Percentiles rank a stretch among this genome's conserved stretches.
phyloP scores from a whole-genome alignment of 2,329 filamentous ascomycete species.

The Pseudocercospora macadamiae region DNA sequence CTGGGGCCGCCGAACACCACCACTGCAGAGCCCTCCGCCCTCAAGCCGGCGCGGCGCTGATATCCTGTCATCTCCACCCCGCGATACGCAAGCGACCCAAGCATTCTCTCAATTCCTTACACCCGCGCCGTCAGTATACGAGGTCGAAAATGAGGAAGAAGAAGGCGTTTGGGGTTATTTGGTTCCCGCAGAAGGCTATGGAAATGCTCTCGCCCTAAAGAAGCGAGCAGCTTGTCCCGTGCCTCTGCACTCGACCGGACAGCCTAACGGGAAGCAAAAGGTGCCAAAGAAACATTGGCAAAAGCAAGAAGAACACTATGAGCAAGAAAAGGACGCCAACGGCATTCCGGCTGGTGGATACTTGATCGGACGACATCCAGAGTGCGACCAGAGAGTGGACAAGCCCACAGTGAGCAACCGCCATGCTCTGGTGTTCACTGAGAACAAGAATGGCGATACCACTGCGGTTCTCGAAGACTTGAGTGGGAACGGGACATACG shows the following conservation, averaged over 20 bases:
- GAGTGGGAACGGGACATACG: slow-evolving; percentile 94
- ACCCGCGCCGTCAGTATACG: slow-evolving; percentile 71
- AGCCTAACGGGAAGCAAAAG: slow-evolving; percentile 47
- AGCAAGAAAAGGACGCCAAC: slow-evolving; percentile 53
- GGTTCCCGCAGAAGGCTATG: slow-evolving; percentile 68
- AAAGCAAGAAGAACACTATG: slow-evolving; percentile 64
- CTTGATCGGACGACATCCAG: slow-evolving; percentile 86
- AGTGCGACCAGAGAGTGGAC: slow-evolving; percentile 75
- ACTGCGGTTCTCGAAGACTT: slow-evolving; percentile 85
- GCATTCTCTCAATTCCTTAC: slow-evolving; percentile 79
- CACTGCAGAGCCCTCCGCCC: slow-evolving; percentile 33
- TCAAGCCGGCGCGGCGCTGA: slow-evolving; percentile 38
- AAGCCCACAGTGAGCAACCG: slow-evolving; percentile 85
- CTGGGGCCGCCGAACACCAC: slow-evolving; percentile 47
- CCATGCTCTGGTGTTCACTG: slow-evolving; percentile 70
- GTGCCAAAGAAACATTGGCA: slow-evolving; percentile 58
- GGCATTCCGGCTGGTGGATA: slow-evolving; percentile 77
- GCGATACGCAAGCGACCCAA: slow-evolving; percentile 65
- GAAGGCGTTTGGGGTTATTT: slow-evolving; percentile 97
- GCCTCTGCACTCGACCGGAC: slow-evolving; percentile 46
- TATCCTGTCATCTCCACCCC: slow-evolving; percentile 65
- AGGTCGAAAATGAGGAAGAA: slow-evolving; percentile 79
- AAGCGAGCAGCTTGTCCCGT: slow-evolving; percentile 72
- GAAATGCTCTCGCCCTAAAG: slow-evolving; percentile 70
- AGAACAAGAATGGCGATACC: slow-evolving; percentile 60